A percentile compares a stretch with the other conserved stretches of the same genome.
Evolutionary conservation across 768 basidiomycete species (phyloP).

Genomic region (Boletellus ananas): DNA sequence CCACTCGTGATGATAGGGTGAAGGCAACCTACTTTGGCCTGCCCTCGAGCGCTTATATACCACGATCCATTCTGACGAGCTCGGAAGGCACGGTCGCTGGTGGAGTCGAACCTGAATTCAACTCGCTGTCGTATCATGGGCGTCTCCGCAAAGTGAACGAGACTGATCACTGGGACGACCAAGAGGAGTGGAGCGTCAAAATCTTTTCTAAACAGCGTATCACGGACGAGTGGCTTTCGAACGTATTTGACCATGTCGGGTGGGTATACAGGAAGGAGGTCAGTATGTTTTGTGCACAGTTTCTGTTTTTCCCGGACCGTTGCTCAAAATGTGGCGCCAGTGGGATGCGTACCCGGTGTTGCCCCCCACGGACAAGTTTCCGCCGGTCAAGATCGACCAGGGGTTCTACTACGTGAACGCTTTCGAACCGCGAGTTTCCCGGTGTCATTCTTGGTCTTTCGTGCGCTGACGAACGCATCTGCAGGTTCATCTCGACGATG

Average conservation of each 20-base stretch:
- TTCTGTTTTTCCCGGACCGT: background rate
- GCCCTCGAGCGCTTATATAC: slow-evolving; percentile 39
- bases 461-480: background rate
- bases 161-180: slow-evolving; percentile 19
- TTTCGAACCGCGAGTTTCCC: slow-evolving; percentile 73
- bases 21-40: slow-evolving; percentile 70
- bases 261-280: slow-evolving; percentile 86
- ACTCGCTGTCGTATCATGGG: slow-evolving; percentile 80
- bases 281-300: slow-evolving; percentile 5
- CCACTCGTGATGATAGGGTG: slow-evolving; percentile 64
- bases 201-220: slow-evolving; percentile 73
- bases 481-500: slow-evolving; percentile 86
- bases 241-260: slow-evolving; percentile 65
- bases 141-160: slow-evolving; percentile 34
- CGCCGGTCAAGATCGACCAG: slow-evolving; percentile 71
- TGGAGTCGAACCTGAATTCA: slow-evolving; percentile 71
- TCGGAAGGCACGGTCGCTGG: slow-evolving; percentile 54
- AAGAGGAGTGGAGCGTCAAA: slow-evolving; percentile 70
- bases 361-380: slow-evolving; percentile 61
- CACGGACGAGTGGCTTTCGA: slow-evolving; percentile 65
- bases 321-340: slow-evolving; percentile 33
- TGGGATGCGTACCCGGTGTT: slow-evolving; percentile 81
- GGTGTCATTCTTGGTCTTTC: background rate
- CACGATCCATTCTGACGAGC: slow-evolving; percentile 71
- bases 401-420: slow-evolving; percentile 90